Conservation (phyloP, 345 rosid species). For the Aquilaria yunnanensis region DNA sequence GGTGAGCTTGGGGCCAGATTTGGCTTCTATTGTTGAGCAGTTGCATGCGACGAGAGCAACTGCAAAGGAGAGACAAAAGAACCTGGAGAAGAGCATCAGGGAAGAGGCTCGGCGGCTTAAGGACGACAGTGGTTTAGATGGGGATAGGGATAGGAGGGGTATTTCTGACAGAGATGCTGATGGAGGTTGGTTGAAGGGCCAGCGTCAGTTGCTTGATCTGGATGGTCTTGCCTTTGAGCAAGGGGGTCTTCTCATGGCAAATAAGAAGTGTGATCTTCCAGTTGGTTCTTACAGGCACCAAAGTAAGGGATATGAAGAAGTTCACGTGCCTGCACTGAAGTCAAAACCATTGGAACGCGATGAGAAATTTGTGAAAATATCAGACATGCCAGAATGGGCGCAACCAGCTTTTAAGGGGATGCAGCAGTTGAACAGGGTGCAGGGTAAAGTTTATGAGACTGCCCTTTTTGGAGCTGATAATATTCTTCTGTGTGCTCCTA, state of each 20-base stretch:
- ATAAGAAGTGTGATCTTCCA: slow-evolving; percentile 84
- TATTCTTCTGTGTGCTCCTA: slow-evolving; percentile 92
- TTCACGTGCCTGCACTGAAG: slow-evolving; percentile 84
- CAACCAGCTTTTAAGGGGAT: slow-evolving; percentile 93
- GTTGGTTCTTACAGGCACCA: slow-evolving; percentile 56
- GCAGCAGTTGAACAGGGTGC: slow-evolving; percentile 89
- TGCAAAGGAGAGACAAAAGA: slow-evolving; percentile 94
- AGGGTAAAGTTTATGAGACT: slow-evolving; percentile 83
- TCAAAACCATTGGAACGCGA: slow-evolving; percentile 43
- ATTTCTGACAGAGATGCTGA: slow-evolving; percentile 61
- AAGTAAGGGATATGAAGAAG: slow-evolving; percentile 83
- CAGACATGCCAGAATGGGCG: slow-evolving; percentile 90
- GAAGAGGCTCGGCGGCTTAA: slow-evolving; percentile 91
- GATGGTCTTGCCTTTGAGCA: slow-evolving; percentile 72
- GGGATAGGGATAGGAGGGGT: slow-evolving; percentile 53
- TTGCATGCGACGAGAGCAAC: slow-evolving; percentile 93
- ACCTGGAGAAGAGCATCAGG: slow-evolving; percentile 82
- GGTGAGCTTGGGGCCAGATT: slow-evolving; percentile 58
- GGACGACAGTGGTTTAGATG: slow-evolving; percentile 72
- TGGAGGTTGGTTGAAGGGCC: slow-evolving; percentile 78
- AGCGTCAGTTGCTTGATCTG: slow-evolving; percentile 81
- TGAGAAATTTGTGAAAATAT: slow-evolving; percentile 74
- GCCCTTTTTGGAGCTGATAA: slow-evolving; percentile 75
- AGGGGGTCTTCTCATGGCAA: slow-evolving; percentile 91
- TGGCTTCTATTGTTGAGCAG: slow-evolving; percentile 81